Percentiles rank a stretch among this genome's conserved stretches.
These are phyloP conservation scores for Pyrus bretschneideri DNA, from an alignment of 306 rosid species.

Conservation along the genomic window DNA sequence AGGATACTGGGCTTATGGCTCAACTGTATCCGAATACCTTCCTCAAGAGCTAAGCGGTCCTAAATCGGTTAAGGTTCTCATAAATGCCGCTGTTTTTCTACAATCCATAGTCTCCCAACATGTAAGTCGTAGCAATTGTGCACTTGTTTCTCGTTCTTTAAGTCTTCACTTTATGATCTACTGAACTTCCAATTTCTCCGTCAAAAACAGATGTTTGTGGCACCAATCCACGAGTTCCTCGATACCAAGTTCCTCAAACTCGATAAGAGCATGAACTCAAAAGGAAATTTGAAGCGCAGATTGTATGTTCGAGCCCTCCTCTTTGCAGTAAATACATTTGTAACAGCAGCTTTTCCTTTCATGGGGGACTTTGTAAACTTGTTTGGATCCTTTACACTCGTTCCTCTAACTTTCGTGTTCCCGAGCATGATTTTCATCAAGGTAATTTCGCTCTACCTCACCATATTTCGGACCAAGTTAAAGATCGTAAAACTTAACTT, in stretches of 20 bases:
- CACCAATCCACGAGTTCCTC: constrained; percentile 47
- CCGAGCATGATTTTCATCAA: constrained; percentile 62
- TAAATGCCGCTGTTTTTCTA: constrained; percentile 35
- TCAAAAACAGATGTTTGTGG: constrained; percentile 35
- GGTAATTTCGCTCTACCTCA: constrained; percentile 14
- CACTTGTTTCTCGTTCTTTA: too few species aligned
- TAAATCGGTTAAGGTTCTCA: constrained; percentile 34
- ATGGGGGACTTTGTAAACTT: constrained; percentile 56
- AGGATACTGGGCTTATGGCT: constrained; percentile 64
- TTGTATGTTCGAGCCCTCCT: constrained; percentile 26
- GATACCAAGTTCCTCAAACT: constrained; percentile 41
- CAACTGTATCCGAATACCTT: constrained; percentile 33
- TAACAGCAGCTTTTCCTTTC: constrained; percentile 50
- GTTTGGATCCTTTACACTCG: constrained; percentile 40
- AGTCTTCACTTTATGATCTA: background rate
- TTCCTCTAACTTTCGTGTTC: constrained; percentile 51
- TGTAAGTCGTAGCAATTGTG: constrained; percentile 14
- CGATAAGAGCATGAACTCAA: constrained; percentile 30
- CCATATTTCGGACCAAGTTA: background rate
- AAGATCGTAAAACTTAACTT: background rate
- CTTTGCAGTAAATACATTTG: constrained; percentile 33
- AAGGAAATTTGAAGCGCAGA: constrained; percentile 32
- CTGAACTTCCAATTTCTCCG: background rate
- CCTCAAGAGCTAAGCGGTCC: constrained; percentile 46
- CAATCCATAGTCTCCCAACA: constrained; percentile 53